phyloP scores from a whole-genome alignment of 805 yeast species.

The Metschnikowia gruessii region DNA sequence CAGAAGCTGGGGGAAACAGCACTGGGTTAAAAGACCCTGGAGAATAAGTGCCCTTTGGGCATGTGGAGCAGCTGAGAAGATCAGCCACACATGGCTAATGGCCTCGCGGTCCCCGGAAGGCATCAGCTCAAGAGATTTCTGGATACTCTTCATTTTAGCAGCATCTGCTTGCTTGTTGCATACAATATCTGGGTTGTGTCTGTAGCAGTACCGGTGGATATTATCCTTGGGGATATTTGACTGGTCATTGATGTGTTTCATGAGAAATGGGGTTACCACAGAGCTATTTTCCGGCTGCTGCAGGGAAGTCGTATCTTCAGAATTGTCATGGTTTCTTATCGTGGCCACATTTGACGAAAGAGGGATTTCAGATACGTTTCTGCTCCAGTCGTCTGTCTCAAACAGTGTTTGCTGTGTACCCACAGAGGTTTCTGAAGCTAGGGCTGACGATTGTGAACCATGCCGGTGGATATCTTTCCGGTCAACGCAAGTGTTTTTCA shows the following conservation, averaged over 20 bases:
- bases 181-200: constrained; percentile 88
- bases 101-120: constrained; percentile 73
- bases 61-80: constrained; percentile 72
- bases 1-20: constrained; percentile 95
- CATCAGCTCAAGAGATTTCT: constrained; percentile 52
- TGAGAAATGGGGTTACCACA: constrained; percentile 41
- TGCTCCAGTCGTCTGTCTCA: constrained; percentile 1
- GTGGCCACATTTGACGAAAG: not conserved
- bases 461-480: constrained; percentile 4
- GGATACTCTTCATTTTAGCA: constrained; percentile 60
- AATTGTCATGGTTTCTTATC: not conserved
- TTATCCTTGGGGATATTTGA: constrained; percentile 46
- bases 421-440: not conserved
- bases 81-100: constrained; percentile 78
- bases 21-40: constrained; percentile 80
- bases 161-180: constrained; percentile 70
- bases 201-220: constrained; percentile 74
- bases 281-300: constrained; percentile 15
- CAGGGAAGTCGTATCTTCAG: not conserved
- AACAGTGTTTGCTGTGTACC: not conserved
- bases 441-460: not conserved
- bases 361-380: not conserved
- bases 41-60: constrained; percentile 68
- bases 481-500: constrained; percentile 14
- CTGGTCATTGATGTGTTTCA: constrained; percentile 42